Percentiles rank a stretch among this genome's conserved stretches.
phyloP scores from a whole-genome alignment of 2,329 filamentous ascomycete genomes.

The Paramyrothecium roridum region DNA sequence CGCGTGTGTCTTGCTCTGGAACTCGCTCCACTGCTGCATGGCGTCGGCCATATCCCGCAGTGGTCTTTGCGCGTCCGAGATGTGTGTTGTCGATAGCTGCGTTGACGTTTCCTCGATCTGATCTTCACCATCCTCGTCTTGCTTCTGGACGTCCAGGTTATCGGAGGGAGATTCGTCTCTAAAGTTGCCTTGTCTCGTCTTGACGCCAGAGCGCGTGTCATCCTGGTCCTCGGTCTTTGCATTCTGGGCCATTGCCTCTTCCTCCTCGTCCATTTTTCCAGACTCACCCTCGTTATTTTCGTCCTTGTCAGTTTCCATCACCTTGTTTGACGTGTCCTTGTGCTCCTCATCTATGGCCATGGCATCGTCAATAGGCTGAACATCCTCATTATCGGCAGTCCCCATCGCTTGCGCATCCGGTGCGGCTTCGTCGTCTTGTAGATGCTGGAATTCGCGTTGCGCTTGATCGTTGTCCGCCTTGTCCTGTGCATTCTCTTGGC shows the following conservation, averaged over 20 bases:
- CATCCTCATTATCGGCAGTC: slow-evolving; percentile 82
- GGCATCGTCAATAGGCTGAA: slow-evolving; percentile 78
- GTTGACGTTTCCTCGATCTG: slow-evolving; percentile 51
- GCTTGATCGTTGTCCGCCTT: slow-evolving; percentile 54
- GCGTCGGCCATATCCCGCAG: slow-evolving; percentile 53
- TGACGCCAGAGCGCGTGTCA: slow-evolving; percentile 56
- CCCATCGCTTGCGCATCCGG: slow-evolving; percentile 92
- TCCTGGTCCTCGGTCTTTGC: slow-evolving; percentile 44
- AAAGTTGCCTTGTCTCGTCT: slow-evolving; percentile 56
- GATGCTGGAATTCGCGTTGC: slow-evolving; percentile 86
- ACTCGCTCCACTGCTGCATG: slow-evolving; percentile 76
- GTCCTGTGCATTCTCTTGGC: slow-evolving; percentile 38
- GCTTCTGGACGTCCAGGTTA: slow-evolving; percentile 37
- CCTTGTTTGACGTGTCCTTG: slow-evolving; percentile 42
- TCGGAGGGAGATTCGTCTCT: slow-evolving; percentile 42
- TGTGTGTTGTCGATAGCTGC: slow-evolving; percentile 71
- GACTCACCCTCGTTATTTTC: slow-evolving; percentile 37
- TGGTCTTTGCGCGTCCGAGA: slow-evolving; percentile 43
- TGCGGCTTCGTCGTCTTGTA: slow-evolving; percentile 76
- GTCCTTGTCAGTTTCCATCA: slow-evolving; percentile 55
- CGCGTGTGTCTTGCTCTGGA: slow-evolving; percentile 79
- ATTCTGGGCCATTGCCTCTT: slow-evolving; percentile 31
- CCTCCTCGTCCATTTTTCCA: slow-evolving; percentile 41
- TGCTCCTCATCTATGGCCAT: slow-evolving; percentile 79
- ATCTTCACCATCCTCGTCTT: slow-evolving; percentile 45